A percentile compares a stretch with the other conserved stretches of the same genome.
These are phyloP conservation scores for Oropetium thomaeum DNA, from an alignment of 176 grass and related monocot genomes.

Conservation along the genomic window DNA sequence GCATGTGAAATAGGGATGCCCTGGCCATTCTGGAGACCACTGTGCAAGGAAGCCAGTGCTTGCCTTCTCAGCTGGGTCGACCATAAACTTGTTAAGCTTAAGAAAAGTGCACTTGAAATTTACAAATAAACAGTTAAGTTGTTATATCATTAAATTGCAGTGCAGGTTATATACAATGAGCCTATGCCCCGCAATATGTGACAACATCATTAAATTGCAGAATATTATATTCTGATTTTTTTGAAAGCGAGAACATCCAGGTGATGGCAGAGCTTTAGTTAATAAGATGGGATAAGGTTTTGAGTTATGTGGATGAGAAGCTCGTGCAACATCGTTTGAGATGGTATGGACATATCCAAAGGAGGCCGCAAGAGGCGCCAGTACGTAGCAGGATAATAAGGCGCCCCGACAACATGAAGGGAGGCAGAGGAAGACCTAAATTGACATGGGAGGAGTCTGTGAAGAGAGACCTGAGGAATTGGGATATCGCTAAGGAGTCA, in stretches of 20 bases:
- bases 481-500: no score
- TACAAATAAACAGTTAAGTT: constrained; percentile 26
- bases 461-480: no score
- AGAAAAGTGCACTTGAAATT: constrained; percentile 18
- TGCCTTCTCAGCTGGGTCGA: constrained; percentile 80
- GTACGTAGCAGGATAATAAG: no score
- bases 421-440: no score
- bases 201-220: background rate
- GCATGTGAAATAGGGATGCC: constrained; percentile 79
- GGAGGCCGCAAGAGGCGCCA: no score
- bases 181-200: background rate
- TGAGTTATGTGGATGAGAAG: background rate
- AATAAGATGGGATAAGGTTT: background rate
- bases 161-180: constrained; percentile 2
- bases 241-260: background rate
- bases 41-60: constrained; percentile 79
- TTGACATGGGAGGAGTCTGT: no score
- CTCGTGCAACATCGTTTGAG: no score
- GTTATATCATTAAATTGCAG: no score
- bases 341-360: no score
- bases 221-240: background rate
- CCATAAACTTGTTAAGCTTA: constrained; percentile 28
- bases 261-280: background rate
- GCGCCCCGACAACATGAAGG: no score
- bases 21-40: constrained; percentile 81